phyloP scores from a whole-genome alignment of 2,329 filamentous ascomycete genomes.

The Proliferodiscus dingleyae region DNA sequence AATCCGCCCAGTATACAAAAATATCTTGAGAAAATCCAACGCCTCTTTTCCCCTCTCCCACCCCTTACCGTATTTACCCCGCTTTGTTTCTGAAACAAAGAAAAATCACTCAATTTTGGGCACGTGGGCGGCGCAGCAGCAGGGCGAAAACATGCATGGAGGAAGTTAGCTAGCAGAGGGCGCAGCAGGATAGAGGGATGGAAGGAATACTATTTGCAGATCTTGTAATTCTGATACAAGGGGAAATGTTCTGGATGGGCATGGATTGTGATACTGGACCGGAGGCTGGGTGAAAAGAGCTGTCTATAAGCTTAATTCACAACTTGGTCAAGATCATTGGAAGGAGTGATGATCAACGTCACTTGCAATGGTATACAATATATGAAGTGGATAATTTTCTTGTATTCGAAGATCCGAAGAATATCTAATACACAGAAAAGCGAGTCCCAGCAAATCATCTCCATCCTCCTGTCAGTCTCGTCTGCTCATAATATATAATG shows the following conservation, averaged over 20 bases:
- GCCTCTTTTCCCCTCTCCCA: no score
- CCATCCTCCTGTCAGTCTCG: conserved; percentile 3
- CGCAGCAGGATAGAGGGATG: no score
- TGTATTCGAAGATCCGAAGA: conserved; percentile 29
- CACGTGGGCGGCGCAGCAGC: background rate
- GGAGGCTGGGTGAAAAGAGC: background rate
- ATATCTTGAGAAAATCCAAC: no score
- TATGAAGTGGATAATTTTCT: conserved; percentile 35
- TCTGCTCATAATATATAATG: background rate
- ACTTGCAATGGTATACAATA: background rate
- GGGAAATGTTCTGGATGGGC: background rate
- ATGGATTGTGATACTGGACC: background rate
- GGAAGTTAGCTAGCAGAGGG: no score
- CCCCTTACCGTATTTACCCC: background rate
- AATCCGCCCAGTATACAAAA: no score
- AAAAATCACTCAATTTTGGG: background rate
- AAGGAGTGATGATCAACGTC: no score
- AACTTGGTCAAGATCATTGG: no score
- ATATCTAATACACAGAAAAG: conserved; percentile 35
- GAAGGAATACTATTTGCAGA: no score
- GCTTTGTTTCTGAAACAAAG: background rate
- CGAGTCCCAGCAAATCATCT: conserved; percentile 28
- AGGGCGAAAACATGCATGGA: background rate
- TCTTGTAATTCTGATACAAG: no score
- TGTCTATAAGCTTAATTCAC: background rate